Evolutionary conservation across 2,329 filamentous ascomycete genomes (phyloP).

Genomic region (Chlorencoelia australis): DNA sequence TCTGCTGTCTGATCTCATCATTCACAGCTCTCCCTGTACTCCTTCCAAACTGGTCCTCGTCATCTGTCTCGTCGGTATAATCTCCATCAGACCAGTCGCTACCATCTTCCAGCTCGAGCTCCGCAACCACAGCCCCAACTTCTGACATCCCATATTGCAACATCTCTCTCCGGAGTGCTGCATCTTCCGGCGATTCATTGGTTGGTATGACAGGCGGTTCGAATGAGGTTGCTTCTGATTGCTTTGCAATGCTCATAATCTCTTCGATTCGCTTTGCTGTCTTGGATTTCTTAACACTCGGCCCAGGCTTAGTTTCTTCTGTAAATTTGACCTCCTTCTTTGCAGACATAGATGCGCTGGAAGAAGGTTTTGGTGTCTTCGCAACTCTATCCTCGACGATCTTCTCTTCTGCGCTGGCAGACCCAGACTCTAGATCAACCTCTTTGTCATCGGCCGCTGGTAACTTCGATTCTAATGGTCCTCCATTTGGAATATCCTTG

Average conservation of each 20-base stretch:
- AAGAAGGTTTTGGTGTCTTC: conserved; percentile 8
- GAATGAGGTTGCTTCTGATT: conserved; percentile 35
- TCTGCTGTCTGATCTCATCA: conserved; percentile 62
- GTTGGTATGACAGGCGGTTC: conserved; percentile 51
- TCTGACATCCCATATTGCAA: conserved; percentile 80
- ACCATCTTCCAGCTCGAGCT: conserved; percentile 72
- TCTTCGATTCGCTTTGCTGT: conserved; percentile 36
- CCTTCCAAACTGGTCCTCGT: conserved; percentile 65
- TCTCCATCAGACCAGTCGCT: conserved; percentile 44
- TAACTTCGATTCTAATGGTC: conserved; percentile 7
- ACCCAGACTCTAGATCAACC: conserved; percentile 7
- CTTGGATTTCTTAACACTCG: conserved; percentile 18
- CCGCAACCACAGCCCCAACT: conserved; percentile 83
- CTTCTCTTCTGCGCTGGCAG: not conserved
- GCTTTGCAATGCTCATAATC: conserved; percentile 46
- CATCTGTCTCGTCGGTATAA: conserved; percentile 41
- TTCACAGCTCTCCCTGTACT: conserved; percentile 59
- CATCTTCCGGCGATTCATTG: conserved; percentile 72
- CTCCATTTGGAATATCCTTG: conserved; percentile 32
- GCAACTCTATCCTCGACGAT: not conserved
- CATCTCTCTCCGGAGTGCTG: conserved; percentile 76
- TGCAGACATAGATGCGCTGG: conserved; percentile 13
- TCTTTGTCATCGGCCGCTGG: conserved; percentile 4
- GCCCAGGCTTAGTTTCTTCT: conserved; percentile 44
- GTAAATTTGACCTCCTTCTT: conserved; percentile 56